Evolutionary conservation across 1,284 basidiomycete species (phyloP), one percentile per base, ranked within the genome.

Genomic region (Fomitopsis betulina): DNA sequence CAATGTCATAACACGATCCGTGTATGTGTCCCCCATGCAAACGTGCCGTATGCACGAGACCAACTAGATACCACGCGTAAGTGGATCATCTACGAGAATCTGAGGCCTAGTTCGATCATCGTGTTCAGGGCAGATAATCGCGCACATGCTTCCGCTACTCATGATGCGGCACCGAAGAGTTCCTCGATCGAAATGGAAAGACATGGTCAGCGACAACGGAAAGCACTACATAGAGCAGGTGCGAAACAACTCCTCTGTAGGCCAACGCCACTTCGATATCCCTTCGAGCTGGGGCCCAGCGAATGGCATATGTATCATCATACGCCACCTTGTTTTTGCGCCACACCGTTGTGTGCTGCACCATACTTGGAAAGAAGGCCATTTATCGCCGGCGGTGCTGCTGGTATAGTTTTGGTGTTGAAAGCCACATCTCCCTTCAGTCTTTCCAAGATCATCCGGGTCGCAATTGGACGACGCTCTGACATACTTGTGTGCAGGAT

Each of bases 201-300:
- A 91, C 61, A 78, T 79, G 58, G 71, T 76, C 32, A 86, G 81
- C 0, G 66, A 78, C 1, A 79, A 76, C 38, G 87, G 87, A 40
- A 91, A 91, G 63, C 88, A 87, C 62, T 91, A 86, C 85, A 91
- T 91, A 58, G 87, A 91, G 63, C 87, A 88, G 78, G 87, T 87
- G 59, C 56, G 79, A 73, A 62, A 53, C 19, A 51, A n/a, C 49
- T 45, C 54, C 49, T 53, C 53, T 37, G 23, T 32, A 55, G 50
- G 51, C 7, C 5, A 32, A 13, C 25, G 27, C 27, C 27, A 30
- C 35, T 12, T 37, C 12, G 35, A 37, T 37, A 30, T 37, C 1
- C 35, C 0, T 37, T 15, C 8, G 13, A 1, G 35, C 35, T 15
- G 13, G 35, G 9, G 13, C 35, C 27, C 27, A 12, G 35, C 35